phyloP scores from a whole-genome alignment of 2,329 filamentous ascomycete species.

The Annulohypoxylon truncatum region DNA sequence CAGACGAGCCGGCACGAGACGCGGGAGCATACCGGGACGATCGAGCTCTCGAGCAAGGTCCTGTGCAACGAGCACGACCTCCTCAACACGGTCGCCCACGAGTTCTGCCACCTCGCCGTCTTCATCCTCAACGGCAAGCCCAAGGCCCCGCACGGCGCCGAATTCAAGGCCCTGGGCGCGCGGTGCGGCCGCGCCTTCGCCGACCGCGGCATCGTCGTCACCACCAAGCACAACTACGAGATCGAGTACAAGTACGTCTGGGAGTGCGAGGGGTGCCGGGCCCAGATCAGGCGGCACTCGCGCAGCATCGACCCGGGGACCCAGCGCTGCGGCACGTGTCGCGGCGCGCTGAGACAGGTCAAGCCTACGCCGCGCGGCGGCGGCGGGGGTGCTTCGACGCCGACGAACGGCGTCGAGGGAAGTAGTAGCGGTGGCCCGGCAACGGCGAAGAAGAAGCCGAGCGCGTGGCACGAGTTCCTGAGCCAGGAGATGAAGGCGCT shows the following conservation, averaged over 20 bases:
- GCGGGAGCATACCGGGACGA: conserved; percentile 74
- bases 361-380: conserved; percentile 76
- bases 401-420: conserved; percentile 38
- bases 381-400: conserved; percentile 28
- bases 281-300: conserved; percentile 84
- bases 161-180: conserved; percentile 81
- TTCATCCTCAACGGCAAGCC: conserved; percentile 85
- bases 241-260: conserved; percentile 95
- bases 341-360: conserved; percentile 76
- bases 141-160: conserved; percentile 82
- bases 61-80: conserved; percentile 82
- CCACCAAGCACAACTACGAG: conserved; percentile 88
- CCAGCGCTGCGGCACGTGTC: conserved; percentile 83
- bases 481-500: conserved; percentile 46
- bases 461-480: conserved; percentile 51
- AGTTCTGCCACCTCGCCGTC: conserved; percentile 94
- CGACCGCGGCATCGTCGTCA: conserved; percentile 77
- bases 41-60: conserved; percentile 90
- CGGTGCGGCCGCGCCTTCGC: conserved; percentile 68
- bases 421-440: conserved; percentile 35
- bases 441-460: conserved; percentile 46
- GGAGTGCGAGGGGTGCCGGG: conserved; percentile 76
- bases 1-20: conserved; percentile 47
- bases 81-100: conserved; percentile 92
- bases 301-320: conserved; percentile 81